Evolutionary conservation across 2,329 filamentous ascomycete species (phyloP), one percentile per base, ranked within the genome.

Genomic region (Cladosporium oxysporum): DNA sequence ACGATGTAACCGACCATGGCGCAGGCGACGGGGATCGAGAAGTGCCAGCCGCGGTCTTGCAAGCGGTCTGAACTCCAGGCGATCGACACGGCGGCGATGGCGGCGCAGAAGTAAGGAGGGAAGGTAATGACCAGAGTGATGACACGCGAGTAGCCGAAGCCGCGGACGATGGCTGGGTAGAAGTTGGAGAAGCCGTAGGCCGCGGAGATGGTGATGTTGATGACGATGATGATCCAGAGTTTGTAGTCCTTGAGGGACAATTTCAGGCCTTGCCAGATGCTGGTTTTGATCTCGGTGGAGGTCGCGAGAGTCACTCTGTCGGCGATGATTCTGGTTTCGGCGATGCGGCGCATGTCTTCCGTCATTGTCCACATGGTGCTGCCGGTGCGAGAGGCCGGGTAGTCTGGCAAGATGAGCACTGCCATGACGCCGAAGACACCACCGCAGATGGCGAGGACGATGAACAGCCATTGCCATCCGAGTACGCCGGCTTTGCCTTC

Each of bases 61-160:
- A 72, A 76, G 37, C 72, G 74, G 18, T 77, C 78, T 11, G 78
- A 79, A 7, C 72, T 75, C 41, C 76, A 70, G 7, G 69, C 62
- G 57, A 80, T 74, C 4, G 73, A 74, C n/a, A 72, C 65, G 16
- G 67, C 60, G 29, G 72, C 52, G 28, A 53, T 28, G n/a, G 44
- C 59, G 8, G 62, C 62, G 35, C 49, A 33, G 52, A 64, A 47
- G 64, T 77, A 78, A 3, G 76, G 76, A 16, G 76, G 76, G 12
- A 72, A 74, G 3, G 75, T 77, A 26, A 78, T 69, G 10, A 62
- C 59, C 12, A 79, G 79, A 0, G 79, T 81, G 33, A 80, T 82
- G 3, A 91, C 80, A 8, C 89, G 86, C 23, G 84, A 82, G 79
- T 85, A 96, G 78, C 96, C 88, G 18, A 96, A 71, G 0, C 88